Percentiles rank a stretch among this genome's conserved stretches.
Evolutionary conservation across 331 rosid genomes (phyloP).

Genomic region (Saraca asoca): DNA sequence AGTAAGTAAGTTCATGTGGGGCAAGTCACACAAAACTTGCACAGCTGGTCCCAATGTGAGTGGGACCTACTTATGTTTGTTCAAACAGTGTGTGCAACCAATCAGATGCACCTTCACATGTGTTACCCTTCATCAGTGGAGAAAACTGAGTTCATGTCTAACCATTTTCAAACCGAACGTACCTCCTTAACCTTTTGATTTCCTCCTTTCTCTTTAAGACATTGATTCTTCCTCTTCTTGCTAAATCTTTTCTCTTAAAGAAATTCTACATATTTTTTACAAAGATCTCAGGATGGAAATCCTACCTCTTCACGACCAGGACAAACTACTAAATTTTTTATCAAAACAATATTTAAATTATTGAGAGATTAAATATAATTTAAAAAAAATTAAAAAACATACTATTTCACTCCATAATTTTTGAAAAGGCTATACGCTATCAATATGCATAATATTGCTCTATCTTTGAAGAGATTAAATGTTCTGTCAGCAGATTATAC

Average conservation of each 20-base stretch:
- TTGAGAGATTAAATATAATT: too few relatives aligned
- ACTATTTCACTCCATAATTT: too few relatives aligned
- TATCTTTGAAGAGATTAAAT: too few relatives aligned
- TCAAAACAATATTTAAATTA: too few relatives aligned
- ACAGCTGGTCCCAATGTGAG: constrained; percentile 43
- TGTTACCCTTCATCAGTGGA: constrained; percentile 39
- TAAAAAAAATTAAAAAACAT: too few relatives aligned
- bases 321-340: too few relatives aligned
- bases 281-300: too few relatives aligned
- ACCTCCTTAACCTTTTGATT: constrained; percentile 2
- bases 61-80: constrained; percentile 37
- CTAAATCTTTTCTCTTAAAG: not conserved
- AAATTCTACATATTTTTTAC: too few relatives aligned
- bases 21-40: constrained; percentile 38
- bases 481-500: too few relatives aligned
- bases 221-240: not conserved
- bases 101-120: constrained; percentile 39
- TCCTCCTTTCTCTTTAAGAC: not conserved
- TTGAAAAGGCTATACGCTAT: too few relatives aligned
- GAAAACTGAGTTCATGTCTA: constrained; percentile 40
- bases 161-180: constrained; percentile 38
- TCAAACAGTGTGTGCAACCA: constrained; percentile 40
- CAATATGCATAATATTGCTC: too few relatives aligned
- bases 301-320: too few relatives aligned
- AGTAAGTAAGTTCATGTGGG: constrained; percentile 33